A percentile compares a stretch with the other conserved stretches of the same genome.
Evolutionary conservation across 2,329 filamentous ascomycete genomes (phyloP).

Genomic region (Claviceps humidiphila): DNA sequence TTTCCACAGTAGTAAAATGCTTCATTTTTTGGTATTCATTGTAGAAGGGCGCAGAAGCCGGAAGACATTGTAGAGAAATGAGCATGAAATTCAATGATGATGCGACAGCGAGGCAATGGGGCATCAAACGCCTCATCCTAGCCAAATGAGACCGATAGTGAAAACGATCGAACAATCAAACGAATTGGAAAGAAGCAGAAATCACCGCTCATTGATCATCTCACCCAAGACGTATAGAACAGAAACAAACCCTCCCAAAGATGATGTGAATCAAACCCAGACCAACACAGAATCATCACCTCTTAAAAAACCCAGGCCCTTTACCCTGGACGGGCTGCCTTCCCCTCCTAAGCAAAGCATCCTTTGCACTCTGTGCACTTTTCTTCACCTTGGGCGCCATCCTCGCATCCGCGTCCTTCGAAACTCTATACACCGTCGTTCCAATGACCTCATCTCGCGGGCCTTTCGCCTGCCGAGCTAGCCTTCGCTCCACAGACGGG

Average conservation of each 20-base stretch:
- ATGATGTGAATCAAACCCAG: not conserved
- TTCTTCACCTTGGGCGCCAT: constrained; percentile 36
- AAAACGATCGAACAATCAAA: too few relatives aligned
- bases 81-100: too few relatives aligned
- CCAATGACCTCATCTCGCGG: constrained; percentile 37
- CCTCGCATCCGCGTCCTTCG: constrained; percentile 28
- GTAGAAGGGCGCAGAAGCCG: too few relatives aligned
- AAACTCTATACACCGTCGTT: constrained; percentile 39
- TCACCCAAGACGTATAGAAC: not conserved
- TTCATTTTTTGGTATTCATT: too few relatives aligned
- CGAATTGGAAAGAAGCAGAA: not conserved
- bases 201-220: not conserved
- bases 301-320: constrained; percentile 29
- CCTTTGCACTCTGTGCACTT: constrained; percentile 27
- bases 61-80: too few relatives aligned
- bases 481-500: constrained; percentile 23
- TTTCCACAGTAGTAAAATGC: too few relatives aligned
- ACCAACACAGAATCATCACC: not conserved
- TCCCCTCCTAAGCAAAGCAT: constrained; percentile 31
- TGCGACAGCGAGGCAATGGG: not conserved
- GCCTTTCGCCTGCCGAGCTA: constrained; percentile 24
- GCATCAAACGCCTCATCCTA: not conserved
- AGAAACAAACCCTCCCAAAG: not conserved
- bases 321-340: constrained; percentile 23
- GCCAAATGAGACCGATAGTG: not conserved